Conservation (phyloP, 2,329 filamentous ascomycete genomes). For the Stromatinia cepivora region DNA sequence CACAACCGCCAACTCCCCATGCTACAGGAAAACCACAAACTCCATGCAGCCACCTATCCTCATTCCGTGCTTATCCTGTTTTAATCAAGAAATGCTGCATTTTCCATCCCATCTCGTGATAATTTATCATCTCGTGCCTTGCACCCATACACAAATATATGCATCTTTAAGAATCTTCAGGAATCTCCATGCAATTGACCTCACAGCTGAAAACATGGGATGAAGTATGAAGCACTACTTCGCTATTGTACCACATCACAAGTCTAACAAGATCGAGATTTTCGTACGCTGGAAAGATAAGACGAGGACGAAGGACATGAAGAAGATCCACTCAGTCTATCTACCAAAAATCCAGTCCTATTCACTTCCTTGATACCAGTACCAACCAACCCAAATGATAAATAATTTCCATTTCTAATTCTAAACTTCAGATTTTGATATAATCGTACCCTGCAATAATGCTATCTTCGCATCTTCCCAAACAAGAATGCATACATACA, state of each 20-base stretch:
- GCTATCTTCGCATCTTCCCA: background rate
- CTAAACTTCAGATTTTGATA: background rate
- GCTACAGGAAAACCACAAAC: background rate
- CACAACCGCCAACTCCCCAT: background rate
- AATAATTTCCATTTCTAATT: background rate
- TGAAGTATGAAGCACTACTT: background rate
- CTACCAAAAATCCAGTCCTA: background rate
- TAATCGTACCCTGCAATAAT: background rate
- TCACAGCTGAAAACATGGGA: background rate
- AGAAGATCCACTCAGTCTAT: constrained; percentile 4
- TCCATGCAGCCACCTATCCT: background rate
- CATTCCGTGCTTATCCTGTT: too few relatives aligned
- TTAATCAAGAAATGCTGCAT: background rate
- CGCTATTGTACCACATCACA: background rate
- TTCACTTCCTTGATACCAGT: background rate
- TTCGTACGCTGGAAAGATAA: background rate
- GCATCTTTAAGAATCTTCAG: too few relatives aligned
- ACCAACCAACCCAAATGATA: background rate
- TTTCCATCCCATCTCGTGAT: background rate
- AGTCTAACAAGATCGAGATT: background rate
- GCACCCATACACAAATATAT: background rate
- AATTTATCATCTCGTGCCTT: background rate
- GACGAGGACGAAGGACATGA: background rate
- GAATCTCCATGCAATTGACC: background rate
- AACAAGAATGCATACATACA: constrained; percentile 4